Conservation (phyloP, 768 basidiomycete species). For the Leccinum arenicola region DNA sequence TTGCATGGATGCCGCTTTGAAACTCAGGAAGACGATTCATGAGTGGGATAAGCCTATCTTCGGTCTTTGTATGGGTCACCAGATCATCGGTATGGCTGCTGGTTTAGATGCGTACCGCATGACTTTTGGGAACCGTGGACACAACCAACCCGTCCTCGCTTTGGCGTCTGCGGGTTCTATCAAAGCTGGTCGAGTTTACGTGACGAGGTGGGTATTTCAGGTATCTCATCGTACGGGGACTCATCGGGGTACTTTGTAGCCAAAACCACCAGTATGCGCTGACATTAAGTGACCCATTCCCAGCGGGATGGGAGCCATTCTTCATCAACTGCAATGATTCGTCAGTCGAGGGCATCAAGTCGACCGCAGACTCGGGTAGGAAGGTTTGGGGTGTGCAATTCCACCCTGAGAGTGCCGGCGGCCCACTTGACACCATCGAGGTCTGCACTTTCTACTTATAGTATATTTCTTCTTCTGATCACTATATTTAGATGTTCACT, state of each 20-base stretch:
- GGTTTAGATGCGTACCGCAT: conserved; percentile 96
- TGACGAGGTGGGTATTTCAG: conserved; percentile 64
- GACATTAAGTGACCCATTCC: conserved; percentile 91
- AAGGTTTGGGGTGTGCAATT: conserved; percentile 98
- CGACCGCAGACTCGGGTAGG: conserved; percentile 83
- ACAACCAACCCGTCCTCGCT: conserved; percentile 97
- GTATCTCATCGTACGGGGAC: not conserved
- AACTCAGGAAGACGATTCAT: conserved; percentile 74
- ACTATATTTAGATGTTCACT: conserved; percentile 74
- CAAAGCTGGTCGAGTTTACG: conserved; percentile 94
- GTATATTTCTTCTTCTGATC: not conserved
- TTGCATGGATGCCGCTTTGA: conserved; percentile 80
- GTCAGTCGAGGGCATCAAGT: conserved; percentile 98
- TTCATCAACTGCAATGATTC: conserved; percentile 99
- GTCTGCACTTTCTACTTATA: conserved; percentile 39
- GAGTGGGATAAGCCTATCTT: conserved; percentile 96
- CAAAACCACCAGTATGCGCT: conserved; percentile 99
- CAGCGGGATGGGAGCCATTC: conserved; percentile 96
- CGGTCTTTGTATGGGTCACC: conserved; percentile 99
- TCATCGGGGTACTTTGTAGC: conserved; percentile 35
- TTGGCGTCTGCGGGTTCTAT: conserved; percentile 92
- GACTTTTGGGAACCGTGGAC: conserved; percentile 99
- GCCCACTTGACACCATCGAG: conserved; percentile 98
- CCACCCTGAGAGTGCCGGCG: conserved; percentile 97
- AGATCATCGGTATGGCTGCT: conserved; percentile 96